Evolutionary conservation across 331 rosid genomes (phyloP).

Genomic region (Quercus phellos): DNA sequence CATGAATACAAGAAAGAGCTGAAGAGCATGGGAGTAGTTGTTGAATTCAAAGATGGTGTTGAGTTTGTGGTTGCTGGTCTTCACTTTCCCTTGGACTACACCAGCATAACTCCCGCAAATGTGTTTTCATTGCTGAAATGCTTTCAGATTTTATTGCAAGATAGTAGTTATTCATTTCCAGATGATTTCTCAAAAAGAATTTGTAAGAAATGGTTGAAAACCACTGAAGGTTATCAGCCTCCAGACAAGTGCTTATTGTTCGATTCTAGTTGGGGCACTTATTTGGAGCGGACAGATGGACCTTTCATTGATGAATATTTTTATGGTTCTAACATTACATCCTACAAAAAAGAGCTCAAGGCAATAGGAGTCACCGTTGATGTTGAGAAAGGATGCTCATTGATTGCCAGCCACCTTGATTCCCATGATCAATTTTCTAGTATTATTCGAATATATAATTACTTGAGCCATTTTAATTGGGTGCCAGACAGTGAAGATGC

Average conservation of each 20-base stretch:
- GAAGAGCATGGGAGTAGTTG: constrained; percentile 48
- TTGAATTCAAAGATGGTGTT: constrained; percentile 40
- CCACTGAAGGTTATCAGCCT: constrained; percentile 41
- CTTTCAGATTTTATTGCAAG: constrained; percentile 19
- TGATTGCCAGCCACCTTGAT: constrained; percentile 41
- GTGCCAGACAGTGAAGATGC: constrained; percentile 30
- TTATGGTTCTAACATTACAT: constrained; percentile 37
- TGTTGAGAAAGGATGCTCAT: constrained; percentile 26
- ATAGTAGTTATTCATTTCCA: constrained; percentile 3
- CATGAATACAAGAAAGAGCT: constrained; percentile 43
- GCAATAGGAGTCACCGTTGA: constrained; percentile 49
- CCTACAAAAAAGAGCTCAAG: constrained; percentile 39
- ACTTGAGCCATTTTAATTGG: constrained; percentile 29
- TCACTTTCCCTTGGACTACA: constrained; percentile 34
- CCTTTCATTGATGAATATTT: constrained; percentile 58
- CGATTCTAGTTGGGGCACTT: constrained; percentile 26
- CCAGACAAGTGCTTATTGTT: constrained; percentile 53
- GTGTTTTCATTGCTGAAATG: constrained; percentile 48
- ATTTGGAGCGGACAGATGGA: constrained; percentile 44
- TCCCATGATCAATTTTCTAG: constrained; percentile 26
- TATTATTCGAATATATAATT: constrained; percentile 31
- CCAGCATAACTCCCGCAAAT: constrained; percentile 31
- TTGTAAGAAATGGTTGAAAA: constrained; percentile 53
- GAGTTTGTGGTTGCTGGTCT: constrained; percentile 34
- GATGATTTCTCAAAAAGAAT: constrained; percentile 27